Conservation (phyloP, 352 stramenopile genomes). For the Globisporangium cylindrosporum region DNA sequence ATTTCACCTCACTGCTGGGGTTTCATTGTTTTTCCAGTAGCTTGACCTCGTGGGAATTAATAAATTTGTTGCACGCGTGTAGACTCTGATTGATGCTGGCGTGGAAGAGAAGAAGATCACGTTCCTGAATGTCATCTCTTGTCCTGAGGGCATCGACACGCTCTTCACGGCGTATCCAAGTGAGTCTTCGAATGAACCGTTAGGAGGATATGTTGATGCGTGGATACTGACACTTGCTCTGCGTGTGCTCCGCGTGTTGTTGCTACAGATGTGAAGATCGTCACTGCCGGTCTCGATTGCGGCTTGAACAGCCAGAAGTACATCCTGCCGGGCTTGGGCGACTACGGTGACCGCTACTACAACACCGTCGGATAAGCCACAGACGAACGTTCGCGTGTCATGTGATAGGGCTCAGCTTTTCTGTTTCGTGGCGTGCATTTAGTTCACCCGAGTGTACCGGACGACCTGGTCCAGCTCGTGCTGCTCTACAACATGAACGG, state of each 20-base stretch:
- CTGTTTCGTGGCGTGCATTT: neutral
- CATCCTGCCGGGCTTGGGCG: slow-evolving; percentile 94
- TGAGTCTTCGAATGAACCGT: slow-evolving; percentile 40
- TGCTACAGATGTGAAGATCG: slow-evolving; percentile 58
- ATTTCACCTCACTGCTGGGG: neutral
- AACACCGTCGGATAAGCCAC: slow-evolving; percentile 47
- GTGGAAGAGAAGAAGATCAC: slow-evolving; percentile 90
- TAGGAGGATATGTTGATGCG: neutral
- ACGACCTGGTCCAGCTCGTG: slow-evolving; percentile 63
- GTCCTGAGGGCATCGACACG: slow-evolving; percentile 84
- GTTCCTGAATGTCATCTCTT: slow-evolving; percentile 95
- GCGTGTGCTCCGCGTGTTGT: slow-evolving; percentile 1
- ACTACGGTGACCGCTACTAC: slow-evolving; percentile 95
- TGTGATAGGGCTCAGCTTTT: neutral
- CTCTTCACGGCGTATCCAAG: slow-evolving; percentile 73
- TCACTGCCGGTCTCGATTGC: slow-evolving; percentile 79
- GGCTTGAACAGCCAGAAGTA: slow-evolving; percentile 94
- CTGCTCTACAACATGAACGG: slow-evolving; percentile 71
- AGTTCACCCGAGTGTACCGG: slow-evolving; percentile 57
- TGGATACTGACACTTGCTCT: slow-evolving; percentile 3
- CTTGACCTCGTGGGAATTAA: neutral
- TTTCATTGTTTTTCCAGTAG: neutral
- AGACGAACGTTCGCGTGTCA: neutral
- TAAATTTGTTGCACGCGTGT: neutral
- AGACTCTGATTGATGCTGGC: slow-evolving; percentile 82